Conservation (phyloP, 208 protist genomes). For the Leishmania tarentolae region DNA sequence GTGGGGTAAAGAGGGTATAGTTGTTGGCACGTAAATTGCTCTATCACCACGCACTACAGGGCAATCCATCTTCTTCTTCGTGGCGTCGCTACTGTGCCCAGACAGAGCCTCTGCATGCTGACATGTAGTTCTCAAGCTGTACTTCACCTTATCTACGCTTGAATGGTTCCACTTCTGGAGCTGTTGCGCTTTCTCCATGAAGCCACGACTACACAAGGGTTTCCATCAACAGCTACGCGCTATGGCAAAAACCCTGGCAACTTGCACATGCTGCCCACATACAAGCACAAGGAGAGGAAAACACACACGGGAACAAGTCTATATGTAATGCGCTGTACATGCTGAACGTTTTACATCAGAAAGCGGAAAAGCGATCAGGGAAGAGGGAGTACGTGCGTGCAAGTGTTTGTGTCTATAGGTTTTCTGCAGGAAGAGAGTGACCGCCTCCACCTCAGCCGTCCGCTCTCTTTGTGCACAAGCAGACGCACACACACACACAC, state of each 20-base stretch:
- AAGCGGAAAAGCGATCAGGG: neutral
- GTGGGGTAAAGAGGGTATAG: neutral
- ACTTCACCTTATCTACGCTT: neutral
- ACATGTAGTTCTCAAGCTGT: neutral
- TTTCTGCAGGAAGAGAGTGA: neutral
- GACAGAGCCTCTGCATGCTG: neutral
- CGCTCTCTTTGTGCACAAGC: neutral
- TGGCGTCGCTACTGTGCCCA: neutral
- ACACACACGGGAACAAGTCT: constrained; percentile 7
- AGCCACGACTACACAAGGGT: neutral
- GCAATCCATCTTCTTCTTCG: neutral
- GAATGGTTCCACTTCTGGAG: neutral
- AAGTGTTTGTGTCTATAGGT: neutral
- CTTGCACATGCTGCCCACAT: neutral
- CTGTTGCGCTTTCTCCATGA: neutral
- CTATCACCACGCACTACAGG: neutral
- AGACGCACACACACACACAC: neutral
- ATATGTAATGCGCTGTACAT: constrained; percentile 8
- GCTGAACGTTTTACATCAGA: constrained; percentile 10
- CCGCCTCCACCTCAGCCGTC: neutral
- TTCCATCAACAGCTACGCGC: neutral
- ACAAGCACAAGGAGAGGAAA: neutral
- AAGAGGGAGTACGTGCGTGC: neutral
- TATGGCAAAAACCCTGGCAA: neutral
- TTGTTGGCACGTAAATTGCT: neutral